phyloP scores from a whole-genome alignment of 768 basidiomycete species.

The Neoboletus subvelutipes region DNA sequence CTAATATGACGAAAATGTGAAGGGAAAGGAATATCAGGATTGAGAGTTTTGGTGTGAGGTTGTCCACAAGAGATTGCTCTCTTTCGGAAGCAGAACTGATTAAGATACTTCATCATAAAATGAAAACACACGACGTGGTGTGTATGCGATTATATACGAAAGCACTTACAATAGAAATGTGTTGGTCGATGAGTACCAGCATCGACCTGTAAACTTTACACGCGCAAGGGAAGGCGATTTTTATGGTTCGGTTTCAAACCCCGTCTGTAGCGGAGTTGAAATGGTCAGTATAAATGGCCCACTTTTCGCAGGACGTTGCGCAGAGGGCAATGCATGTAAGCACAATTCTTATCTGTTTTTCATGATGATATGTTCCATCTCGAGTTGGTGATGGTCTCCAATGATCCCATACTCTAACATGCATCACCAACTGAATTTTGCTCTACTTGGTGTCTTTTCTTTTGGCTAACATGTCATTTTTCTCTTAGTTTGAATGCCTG shows the following conservation, averaged over 20 bases:
- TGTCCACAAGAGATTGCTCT: slow-evolving; percentile 77
- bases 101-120: slow-evolving; percentile 47
- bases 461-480: neutral
- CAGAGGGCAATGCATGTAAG: slow-evolving; percentile 28
- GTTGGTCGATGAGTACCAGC: neutral
- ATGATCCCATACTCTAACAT: slow-evolving; percentile 79
- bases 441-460: slow-evolving; percentile 20
- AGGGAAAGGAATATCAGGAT: slow-evolving; percentile 42
- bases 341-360: slow-evolving; percentile 19
- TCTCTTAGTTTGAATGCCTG: neutral
- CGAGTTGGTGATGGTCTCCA: slow-evolving; percentile 69
- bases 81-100: slow-evolving; percentile 88
- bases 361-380: slow-evolving; percentile 70
- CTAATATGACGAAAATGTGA: neutral
- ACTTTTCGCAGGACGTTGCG: neutral
- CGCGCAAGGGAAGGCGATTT: neutral
- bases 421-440: slow-evolving; percentile 57
- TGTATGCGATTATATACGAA: neutral
- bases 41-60: slow-evolving; percentile 44
- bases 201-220: neutral
- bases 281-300: neutral
- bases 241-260: slow-evolving; percentile 21
- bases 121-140: neutral
- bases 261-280: slow-evolving; percentile 30
- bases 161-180: slow-evolving; percentile 13